These are phyloP conservation scores for Carex arenaria DNA, from an alignment of 202 grass and related monocot species.

Conservation along the genomic window DNA sequence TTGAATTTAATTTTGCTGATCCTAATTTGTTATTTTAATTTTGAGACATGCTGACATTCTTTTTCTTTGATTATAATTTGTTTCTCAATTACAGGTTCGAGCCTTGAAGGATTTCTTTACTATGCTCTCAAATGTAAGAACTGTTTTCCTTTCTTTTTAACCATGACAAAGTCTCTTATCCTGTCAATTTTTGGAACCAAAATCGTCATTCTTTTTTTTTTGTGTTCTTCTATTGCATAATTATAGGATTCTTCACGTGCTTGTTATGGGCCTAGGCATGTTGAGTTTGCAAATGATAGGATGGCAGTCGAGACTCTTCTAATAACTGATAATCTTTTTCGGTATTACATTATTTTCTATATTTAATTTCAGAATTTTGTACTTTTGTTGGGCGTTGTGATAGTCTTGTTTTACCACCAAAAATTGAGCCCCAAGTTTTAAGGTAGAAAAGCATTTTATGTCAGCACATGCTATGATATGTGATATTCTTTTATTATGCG, in stretches of 20 bases:
- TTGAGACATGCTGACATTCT: constrained; percentile 8
- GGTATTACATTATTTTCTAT: constrained; percentile 33
- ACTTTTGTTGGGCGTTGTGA: background rate
- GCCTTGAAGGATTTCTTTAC: constrained; percentile 85
- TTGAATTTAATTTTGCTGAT: background rate
- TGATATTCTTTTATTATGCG: constrained; percentile 1
- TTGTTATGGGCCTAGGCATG: constrained; percentile 95
- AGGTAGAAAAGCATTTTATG: background rate
- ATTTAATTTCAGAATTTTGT: background rate
- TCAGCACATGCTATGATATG: background rate
- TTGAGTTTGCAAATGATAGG: constrained; percentile 70
- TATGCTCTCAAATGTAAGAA: constrained; percentile 86
- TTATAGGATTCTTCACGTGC: constrained; percentile 80
- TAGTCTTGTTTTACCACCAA: background rate
- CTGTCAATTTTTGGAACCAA: background rate
- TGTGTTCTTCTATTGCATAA: constrained; percentile 24
- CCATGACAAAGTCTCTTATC: background rate
- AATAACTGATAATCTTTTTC: constrained; percentile 85
- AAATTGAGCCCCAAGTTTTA: background rate
- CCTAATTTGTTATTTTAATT: background rate
- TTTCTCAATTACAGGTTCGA: constrained; percentile 57
- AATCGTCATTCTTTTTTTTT: background rate
- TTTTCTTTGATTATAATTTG: constrained; percentile 9
- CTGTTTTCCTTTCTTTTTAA: constrained; percentile 6
- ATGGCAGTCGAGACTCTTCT: constrained; percentile 82